These are phyloP conservation scores for Solanum appendiculatum DNA, from an alignment of 257 asterid genomes.

Conservation along the genomic window DNA sequence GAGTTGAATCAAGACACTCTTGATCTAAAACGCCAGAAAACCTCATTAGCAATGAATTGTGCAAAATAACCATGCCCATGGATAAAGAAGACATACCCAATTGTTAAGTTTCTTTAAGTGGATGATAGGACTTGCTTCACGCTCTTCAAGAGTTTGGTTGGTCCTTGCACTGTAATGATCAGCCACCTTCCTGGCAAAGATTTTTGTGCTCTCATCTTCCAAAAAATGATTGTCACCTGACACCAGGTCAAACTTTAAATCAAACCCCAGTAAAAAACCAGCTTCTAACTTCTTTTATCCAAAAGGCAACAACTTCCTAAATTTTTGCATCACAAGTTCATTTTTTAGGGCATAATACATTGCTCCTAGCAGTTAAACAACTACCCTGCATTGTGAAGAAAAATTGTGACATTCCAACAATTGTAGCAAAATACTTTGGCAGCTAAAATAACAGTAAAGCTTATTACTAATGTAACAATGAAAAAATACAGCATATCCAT, in stretches of 20 bases:
- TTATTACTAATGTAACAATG: background rate
- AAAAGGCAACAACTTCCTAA: background rate
- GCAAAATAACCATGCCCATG: background rate
- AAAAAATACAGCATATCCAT: background rate
- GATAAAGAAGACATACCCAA: constrained; percentile 44
- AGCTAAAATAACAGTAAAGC: background rate
- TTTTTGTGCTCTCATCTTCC: constrained; percentile 75
- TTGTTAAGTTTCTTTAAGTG: constrained; percentile 96
- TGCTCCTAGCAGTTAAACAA: background rate
- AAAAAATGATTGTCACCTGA: constrained; percentile 44
- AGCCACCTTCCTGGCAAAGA: constrained; percentile 82
- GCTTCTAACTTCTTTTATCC: background rate
- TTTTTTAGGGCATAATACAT: background rate
- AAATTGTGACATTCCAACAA: background rate
- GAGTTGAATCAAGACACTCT: constrained; percentile 89
- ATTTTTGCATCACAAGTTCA: background rate
- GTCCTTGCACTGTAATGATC: constrained; percentile 96
- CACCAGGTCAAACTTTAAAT: background rate
- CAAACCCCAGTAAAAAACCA: background rate
- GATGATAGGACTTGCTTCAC: constrained; percentile 97
- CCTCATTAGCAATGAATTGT: background rate
- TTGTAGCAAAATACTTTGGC: background rate
- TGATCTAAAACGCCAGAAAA: constrained; percentile 38
- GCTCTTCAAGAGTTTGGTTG: constrained; percentile 89
- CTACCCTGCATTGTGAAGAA: background rate